Conservation (phyloP, 805 yeast genomes). For the Starmerella geochares region DNA sequence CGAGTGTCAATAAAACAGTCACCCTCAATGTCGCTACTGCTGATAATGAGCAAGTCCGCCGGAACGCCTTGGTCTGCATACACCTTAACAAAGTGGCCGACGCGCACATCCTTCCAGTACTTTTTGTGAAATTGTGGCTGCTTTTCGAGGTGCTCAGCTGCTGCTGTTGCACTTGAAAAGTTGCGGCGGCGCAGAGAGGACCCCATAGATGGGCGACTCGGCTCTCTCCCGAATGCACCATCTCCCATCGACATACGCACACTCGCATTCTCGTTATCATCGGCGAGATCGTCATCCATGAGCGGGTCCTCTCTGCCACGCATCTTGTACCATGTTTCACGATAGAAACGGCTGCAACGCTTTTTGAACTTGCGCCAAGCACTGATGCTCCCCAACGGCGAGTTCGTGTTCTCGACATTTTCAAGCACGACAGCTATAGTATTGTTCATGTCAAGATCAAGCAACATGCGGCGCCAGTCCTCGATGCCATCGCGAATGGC, state of each 20-base stretch:
- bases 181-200: not conserved
- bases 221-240: not conserved
- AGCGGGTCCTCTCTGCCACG: constrained; percentile 23
- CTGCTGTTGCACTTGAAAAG: not conserved
- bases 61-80: constrained; percentile 67
- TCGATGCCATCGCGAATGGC: constrained; percentile 71
- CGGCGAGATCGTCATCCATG: constrained; percentile 24
- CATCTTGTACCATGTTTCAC: constrained; percentile 16
- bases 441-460: constrained; percentile 61
- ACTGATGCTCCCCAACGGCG: constrained; percentile 43
- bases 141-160: constrained; percentile 2
- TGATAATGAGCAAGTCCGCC: constrained; percentile 57
- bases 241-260: constrained; percentile 6
- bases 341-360: constrained; percentile 25
- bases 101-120: constrained; percentile 63
- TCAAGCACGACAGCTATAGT: constrained; percentile 48
- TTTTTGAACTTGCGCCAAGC: constrained; percentile 65
- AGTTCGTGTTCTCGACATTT: constrained; percentile 51
- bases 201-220: not conserved
- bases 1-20: constrained; percentile 62
- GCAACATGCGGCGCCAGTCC: constrained; percentile 54
- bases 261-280: constrained; percentile 21
- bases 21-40: constrained; percentile 62
- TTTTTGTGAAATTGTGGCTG: constrained; percentile 36
- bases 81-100: constrained; percentile 62